Conservation (phyloP, 148 eudicot genomes). For the Fagopyrum homotropicum region DNA sequence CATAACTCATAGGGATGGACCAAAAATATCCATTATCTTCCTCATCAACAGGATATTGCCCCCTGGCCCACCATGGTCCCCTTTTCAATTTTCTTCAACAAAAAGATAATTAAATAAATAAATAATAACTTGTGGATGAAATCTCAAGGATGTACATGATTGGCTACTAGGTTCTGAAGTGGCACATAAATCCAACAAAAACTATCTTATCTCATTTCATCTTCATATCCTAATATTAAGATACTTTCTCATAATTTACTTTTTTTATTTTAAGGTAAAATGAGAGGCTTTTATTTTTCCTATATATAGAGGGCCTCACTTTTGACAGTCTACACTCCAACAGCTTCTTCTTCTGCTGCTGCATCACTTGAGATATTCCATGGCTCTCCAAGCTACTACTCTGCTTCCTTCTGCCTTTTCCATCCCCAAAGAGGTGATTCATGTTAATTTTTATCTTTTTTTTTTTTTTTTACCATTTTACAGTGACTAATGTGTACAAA, state of each 20-base stretch:
- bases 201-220: conserved; percentile 12
- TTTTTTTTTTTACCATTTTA: background rate
- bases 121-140: background rate
- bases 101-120: background rate
- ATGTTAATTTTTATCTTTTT: background rate
- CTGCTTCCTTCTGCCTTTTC: conserved; percentile 55
- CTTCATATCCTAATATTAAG: conserved; percentile 9
- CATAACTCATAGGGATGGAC: background rate
- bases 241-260: conserved; percentile 5
- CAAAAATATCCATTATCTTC: background rate
- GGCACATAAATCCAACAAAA: conserved; percentile 6
- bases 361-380: conserved; percentile 8
- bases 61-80: background rate
- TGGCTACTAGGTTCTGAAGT: conserved; percentile 10
- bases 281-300: background rate
- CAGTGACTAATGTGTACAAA: background rate
- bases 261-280: background rate
- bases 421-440: conserved; percentile 56
- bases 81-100: background rate
- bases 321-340: background rate
- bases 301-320: conserved; percentile 5
- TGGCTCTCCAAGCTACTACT: conserved; percentile 81
- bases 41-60: background rate
- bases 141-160: conserved; percentile 3
- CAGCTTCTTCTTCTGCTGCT: background rate